Evolutionary conservation across 164 flowering plant species (phyloP).

Genomic region (Stephania japonica): DNA sequence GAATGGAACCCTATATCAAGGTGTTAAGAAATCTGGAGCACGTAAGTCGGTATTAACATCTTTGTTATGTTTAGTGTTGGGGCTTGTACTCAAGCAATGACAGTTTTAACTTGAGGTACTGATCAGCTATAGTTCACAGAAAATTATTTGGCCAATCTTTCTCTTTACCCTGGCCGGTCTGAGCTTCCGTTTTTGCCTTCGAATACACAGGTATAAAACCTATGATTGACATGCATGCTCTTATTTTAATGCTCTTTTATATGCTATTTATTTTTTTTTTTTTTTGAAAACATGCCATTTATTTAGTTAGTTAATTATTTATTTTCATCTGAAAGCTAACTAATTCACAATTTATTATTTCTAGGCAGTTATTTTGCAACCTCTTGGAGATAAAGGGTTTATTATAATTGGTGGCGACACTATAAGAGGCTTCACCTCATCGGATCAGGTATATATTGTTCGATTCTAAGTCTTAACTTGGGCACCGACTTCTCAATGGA

Average conservation of each 20-base stretch:
- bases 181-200: conserved; percentile 86
- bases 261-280: background rate
- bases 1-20: conserved; percentile 63
- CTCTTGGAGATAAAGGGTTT: conserved; percentile 79
- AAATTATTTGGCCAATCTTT: conserved; percentile 85
- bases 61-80: background rate
- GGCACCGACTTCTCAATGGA: background rate
- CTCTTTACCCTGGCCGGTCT: conserved; percentile 89
- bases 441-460: conserved; percentile 64
- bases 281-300: no score
- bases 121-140: conserved; percentile 39
- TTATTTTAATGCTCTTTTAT: background rate
- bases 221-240: background rate
- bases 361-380: conserved; percentile 94
- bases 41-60: conserved; percentile 43
- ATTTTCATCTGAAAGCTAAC: background rate
- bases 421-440: conserved; percentile 76
- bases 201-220: conserved; percentile 71
- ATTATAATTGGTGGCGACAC: conserved; percentile 82
- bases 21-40: conserved; percentile 60
- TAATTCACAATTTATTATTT: conserved; percentile 11
- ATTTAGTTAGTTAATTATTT: background rate
- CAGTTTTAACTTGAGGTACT: conserved; percentile 4
- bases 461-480: background rate
- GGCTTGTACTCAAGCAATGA: background rate